Base-by-base conservation (phyloP, 257 asterid species). In the Cruciata laevipes region DNA sequence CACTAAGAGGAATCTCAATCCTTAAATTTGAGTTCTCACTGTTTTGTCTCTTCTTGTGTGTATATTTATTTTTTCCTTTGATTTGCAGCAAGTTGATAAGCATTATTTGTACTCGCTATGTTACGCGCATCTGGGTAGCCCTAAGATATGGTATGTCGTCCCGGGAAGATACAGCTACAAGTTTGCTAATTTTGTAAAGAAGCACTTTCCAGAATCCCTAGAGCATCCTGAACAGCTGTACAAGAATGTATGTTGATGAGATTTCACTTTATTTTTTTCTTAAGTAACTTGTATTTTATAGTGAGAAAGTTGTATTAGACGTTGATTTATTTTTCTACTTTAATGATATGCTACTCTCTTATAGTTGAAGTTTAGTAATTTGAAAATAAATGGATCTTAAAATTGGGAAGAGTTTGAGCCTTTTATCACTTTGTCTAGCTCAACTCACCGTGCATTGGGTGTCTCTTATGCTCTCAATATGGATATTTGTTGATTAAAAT, bases 101-200 rank as follows among this genome's bases (percentile, higher is more conserved):
- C 99, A 93, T 74, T 85, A 84, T 76, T 79, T 93, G 76, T 90
- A 90, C 75, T 88, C 90, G 11, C 76, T 93, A 62, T 80, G 81
- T 66, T 90, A 86, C 81, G 40, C 83, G 81, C 97, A 90, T 79
- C 66, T 77, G 74, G 96, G 96, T 37, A 82, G 84, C 69, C 79
- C 96, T 1, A 83, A 73, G 80, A 75, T 88, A 56, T 88, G 87
- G 89, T 88, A 90, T 75, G 83, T 85, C 63, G 62, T 93, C 77
- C 99, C 99, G 18, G 89, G 89, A 71, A 66, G 76, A 68, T 83
- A 83, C 69, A 68, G 75, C 78, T 74, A 80, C 85, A 85, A 79
- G 80, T 83, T 86, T 80, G 79, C 80, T 73, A 89, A 79, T 80
- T 72, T 86, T 60, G 80, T 79, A 67, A 86, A 72, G 71, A 90